Evolutionary conservation across 805 yeast species (phyloP), one percentile per base, ranked within the genome.

Genomic region (Candida takata): DNA sequence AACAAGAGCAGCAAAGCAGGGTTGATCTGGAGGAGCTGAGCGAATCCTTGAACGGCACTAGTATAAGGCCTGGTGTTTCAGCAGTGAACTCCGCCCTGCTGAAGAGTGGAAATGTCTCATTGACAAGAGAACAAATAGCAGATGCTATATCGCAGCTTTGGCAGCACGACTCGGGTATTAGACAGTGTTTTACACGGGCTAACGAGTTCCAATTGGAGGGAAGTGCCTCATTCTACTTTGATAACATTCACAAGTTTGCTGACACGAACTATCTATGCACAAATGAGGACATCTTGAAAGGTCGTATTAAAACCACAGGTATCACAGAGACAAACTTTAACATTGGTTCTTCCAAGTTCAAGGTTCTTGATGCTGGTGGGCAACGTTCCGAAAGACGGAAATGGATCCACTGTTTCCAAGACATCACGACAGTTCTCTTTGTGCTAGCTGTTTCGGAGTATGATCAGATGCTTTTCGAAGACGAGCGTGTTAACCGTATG

Each of bases 361-460:
- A 77, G 51, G 84, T 92, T 28, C 63, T 87, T 29, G 98, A 92
- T 66, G 97, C 96, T 4, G 98, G 98, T 35, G 98, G 98, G 2
- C 97, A 88, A 61, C 64, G 96, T 42, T 76, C 85, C 15, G 97
- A 88, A 57, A 70, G 97, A 42, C 77, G 81, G 48, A 88, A 88
- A 57, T 88, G 97, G 97, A 84, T 88, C 43, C 95, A 87, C 54
- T 85, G 95, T 53, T 88, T 88, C 60, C 92, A 88, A 52, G 85
- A 83, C 43, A 84, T 90, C 33, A 82, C 95, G 1, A 84, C 94
- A 4, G 81, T 94, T 1, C 58, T 90, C 26, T 92, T 86, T 58
- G 95, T 90, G 7, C 71, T 84, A 14, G 96, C 97, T 0, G 78
- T 86, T 18, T 77, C 86, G 32, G 98, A 92, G 62, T 92, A 85